Conservation (phyloP, 2,329 filamentous ascomycete species). For the Fusarium transvaalense region DNA sequence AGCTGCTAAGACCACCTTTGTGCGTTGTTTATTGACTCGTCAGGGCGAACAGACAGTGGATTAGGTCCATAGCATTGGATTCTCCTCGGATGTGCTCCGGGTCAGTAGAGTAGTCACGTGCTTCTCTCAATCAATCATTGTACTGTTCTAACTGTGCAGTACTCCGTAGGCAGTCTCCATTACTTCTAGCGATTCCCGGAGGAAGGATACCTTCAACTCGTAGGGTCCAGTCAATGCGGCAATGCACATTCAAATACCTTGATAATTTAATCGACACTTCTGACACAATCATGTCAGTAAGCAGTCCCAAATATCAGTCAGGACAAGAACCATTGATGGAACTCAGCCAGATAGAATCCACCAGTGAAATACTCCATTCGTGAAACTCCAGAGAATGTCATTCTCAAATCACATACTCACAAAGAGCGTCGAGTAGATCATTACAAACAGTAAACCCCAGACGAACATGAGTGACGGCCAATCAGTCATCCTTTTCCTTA, state of each 20-base stretch:
- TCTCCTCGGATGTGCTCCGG: neutral
- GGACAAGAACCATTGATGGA: neutral
- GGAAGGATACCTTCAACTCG: neutral
- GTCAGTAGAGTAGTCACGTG: neutral
- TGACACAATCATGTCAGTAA: neutral
- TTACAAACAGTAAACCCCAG: neutral
- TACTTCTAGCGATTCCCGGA: neutral
- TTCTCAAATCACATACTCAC: neutral
- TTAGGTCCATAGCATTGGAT: too few species aligned
- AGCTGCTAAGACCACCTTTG: neutral
- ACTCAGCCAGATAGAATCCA: neutral
- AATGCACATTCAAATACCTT: too few species aligned
- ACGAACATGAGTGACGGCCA: neutral
- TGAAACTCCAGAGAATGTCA: neutral
- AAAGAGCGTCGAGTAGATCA: neutral
- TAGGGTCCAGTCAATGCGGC: too few species aligned
- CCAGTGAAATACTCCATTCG: neutral
- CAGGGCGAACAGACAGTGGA: neutral
- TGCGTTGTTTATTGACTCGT: neutral
- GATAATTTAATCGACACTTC: neutral
- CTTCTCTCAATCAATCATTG: too few species aligned
- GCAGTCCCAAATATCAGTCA: neutral
- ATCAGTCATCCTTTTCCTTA: conserved; percentile 27
- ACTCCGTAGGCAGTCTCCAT: too few species aligned
- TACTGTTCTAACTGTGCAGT: too few species aligned